These are phyloP conservation scores for Podaxis sp. DNA, from an alignment of 768 basidiomycete species.

Conservation along the genomic window DNA sequence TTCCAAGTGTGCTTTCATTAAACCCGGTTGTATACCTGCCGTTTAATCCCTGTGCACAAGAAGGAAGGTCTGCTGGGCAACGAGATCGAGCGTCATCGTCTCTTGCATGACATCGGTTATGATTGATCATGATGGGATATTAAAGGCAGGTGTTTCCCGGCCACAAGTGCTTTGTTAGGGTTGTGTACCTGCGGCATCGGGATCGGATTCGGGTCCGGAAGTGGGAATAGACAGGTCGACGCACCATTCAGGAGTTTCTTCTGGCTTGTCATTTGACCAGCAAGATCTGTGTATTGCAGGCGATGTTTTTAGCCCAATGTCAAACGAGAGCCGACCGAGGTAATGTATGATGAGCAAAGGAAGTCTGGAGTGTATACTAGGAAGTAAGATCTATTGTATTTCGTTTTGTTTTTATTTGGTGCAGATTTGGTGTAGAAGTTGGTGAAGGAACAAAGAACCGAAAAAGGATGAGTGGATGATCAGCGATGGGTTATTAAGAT, in stretches of 20 bases:
- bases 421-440: neutral
- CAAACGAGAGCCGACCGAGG: too few relatives aligned
- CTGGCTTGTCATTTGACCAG: neutral
- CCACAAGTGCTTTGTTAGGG: neutral
- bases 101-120: neutral
- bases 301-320: neutral
- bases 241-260: neutral
- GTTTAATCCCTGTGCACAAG: neutral
- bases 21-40: neutral
- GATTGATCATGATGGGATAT: neutral
- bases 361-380: too few relatives aligned
- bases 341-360: too few relatives aligned
- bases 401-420: too few relatives aligned
- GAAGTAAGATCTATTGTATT: too few relatives aligned
- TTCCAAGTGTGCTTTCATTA: neutral
- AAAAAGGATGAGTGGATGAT: neutral
- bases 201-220: slow-evolving; percentile 9
- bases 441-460: neutral
- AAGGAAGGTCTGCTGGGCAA: neutral
- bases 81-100: neutral
- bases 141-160: neutral
- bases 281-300: neutral
- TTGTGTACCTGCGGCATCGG: slow-evolving; percentile 10
- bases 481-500: neutral
- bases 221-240: neutral